phyloP scores from a whole-genome alignment of 805 yeast species.

The Jamesozyma spencerorum region DNA sequence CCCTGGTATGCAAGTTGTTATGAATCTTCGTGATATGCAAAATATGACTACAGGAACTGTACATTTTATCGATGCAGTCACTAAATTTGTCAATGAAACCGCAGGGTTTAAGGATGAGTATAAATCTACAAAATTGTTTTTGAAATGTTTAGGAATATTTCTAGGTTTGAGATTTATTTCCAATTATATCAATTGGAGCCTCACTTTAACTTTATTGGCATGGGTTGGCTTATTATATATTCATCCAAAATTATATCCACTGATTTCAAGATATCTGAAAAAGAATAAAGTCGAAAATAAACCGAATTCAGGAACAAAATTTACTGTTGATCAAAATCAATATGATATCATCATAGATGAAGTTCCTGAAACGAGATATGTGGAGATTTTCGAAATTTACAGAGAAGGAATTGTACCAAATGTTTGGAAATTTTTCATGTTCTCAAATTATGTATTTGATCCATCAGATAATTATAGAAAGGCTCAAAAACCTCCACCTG shows the following conservation, averaged over 20 bases:
- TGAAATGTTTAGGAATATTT: constrained; percentile 33
- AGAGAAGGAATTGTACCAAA: constrained; percentile 50
- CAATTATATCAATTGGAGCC: constrained; percentile 55
- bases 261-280: not conserved
- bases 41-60: constrained; percentile 50
- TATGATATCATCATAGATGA: constrained; percentile 55
- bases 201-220: constrained; percentile 43
- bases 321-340: constrained; percentile 23
- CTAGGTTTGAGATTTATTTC: constrained; percentile 36
- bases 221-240: constrained; percentile 47
- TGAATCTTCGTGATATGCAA: constrained; percentile 69
- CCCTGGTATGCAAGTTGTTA: constrained; percentile 33
- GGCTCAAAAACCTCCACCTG: constrained; percentile 53
- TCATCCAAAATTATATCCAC: constrained; percentile 46
- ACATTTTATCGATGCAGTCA: constrained; percentile 40
- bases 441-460: constrained; percentile 49
- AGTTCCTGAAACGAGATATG: constrained; percentile 47
- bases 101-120: constrained; percentile 67
- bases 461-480: constrained; percentile 36
- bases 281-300: constrained; percentile 12
- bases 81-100: constrained; percentile 47
- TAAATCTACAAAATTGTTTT: constrained; percentile 51
- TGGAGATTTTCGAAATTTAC: constrained; percentile 73
- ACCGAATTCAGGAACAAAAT: constrained; percentile 27
- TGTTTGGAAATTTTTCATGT: constrained; percentile 54